Conservation (phyloP, 208 protist genomes). For the Leishmania arabica region DNA sequence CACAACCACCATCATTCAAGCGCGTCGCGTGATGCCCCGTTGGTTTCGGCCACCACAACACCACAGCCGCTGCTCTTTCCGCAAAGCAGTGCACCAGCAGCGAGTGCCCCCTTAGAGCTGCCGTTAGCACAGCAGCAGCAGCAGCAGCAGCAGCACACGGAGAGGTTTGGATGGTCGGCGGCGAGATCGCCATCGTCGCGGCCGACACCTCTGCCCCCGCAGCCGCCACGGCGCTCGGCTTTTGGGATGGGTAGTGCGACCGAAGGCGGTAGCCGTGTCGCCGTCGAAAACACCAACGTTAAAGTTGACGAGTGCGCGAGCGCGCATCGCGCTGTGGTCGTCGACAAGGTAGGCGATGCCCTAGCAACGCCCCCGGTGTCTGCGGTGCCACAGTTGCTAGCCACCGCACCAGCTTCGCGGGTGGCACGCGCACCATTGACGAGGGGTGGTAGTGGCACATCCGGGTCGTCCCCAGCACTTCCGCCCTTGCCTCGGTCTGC, state of each 20-base stretch:
- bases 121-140: constrained; percentile 1
- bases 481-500: not conserved
- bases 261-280: not conserved
- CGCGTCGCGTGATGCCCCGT: not conserved
- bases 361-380: not conserved
- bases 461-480: not conserved
- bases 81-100: constrained; percentile 3
- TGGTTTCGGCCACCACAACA: not conserved
- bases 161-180: constrained; percentile 3
- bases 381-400: not conserved
- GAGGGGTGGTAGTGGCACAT: not conserved
- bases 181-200: not conserved
- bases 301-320: not conserved
- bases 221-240: not conserved
- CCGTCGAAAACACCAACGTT: too few species aligned
- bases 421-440: not conserved
- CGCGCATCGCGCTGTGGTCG: not conserved
- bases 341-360: not conserved
- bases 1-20: not conserved
- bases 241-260: not conserved
- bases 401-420: not conserved
- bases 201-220: not conserved
- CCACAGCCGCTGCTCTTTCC: not conserved
- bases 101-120: constrained; percentile 1
- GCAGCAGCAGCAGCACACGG: constrained; percentile 7